These are phyloP conservation scores for Melocanna baccifera DNA, from an alignment of 176 grass and related monocot species.

Conservation along the genomic window DNA sequence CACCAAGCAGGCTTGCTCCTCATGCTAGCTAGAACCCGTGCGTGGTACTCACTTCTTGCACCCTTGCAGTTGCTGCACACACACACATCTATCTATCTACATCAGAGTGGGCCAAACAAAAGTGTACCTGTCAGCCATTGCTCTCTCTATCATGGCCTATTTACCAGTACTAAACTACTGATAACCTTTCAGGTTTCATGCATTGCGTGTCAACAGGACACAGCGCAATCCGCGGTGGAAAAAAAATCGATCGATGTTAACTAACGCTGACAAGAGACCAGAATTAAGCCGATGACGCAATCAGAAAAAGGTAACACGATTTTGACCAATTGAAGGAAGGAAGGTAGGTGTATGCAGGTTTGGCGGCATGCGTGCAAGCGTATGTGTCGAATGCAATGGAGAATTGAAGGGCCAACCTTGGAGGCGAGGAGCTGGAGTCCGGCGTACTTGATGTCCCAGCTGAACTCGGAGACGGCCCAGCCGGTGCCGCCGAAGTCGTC, in stretches of 20 bases:
- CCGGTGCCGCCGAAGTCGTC: constrained; percentile 63
- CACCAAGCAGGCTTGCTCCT: constrained; percentile 55
- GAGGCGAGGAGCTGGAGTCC: constrained; percentile 78
- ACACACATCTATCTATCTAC: neutral
- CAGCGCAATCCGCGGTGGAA: neutral
- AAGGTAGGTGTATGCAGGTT: neutral
- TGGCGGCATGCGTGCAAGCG: neutral
- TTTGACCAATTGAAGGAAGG: neutral
- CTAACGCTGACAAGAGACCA: neutral
- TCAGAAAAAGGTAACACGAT: neutral
- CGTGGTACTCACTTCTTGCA: neutral
- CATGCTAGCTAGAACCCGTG: constrained; percentile 10
- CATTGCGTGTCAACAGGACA: neutral
- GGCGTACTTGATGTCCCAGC: constrained; percentile 98
- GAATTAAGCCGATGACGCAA: neutral
- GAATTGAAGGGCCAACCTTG: constrained; percentile 25
- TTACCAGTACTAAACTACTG: neutral
- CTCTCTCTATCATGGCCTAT: neutral
- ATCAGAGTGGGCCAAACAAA: neutral
- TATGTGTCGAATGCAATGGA: neutral
- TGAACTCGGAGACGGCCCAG: constrained; percentile 94
- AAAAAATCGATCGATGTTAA: neutral
- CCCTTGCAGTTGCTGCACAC: neutral
- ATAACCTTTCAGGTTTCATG: neutral
- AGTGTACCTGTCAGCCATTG: neutral